Evolutionary conservation across 495 filamentous ascomycete species (phyloP).

Genomic region (Neurospora sp.): DNA sequence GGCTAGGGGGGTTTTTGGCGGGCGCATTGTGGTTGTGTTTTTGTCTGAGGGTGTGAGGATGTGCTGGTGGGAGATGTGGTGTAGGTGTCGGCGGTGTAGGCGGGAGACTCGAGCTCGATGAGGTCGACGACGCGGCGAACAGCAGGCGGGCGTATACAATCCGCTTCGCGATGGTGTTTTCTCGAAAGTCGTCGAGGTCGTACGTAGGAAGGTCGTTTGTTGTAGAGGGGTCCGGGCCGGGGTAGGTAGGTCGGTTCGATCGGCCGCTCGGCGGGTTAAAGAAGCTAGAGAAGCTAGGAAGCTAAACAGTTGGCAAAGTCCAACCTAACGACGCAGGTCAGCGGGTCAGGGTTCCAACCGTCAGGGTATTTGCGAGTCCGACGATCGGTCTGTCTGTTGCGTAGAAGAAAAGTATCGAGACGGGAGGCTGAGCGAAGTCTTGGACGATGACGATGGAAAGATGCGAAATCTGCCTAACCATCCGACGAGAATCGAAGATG

Average conservation of each 20-base stretch:
- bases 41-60: neutral
- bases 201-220: neutral
- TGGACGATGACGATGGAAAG: neutral
- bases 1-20: neutral
- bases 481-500: neutral
- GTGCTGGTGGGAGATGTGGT: no score
- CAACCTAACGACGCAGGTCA: neutral
- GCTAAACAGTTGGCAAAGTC: neutral
- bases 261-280: neutral
- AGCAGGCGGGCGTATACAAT: neutral
- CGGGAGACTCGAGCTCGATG: neutral
- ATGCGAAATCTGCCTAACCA: neutral
- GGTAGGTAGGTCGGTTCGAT: neutral
- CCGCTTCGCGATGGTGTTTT: neutral
- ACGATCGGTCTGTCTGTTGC: neutral
- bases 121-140: neutral
- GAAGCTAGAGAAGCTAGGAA: neutral
- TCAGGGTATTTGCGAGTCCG: neutral
- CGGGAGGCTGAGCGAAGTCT: neutral
- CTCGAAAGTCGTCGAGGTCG: neutral
- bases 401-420: neutral
- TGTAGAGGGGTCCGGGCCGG: neutral
- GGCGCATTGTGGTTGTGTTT: neutral
- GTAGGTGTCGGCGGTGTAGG: neutral
- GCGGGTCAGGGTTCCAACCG: neutral